Conservation (phyloP, 805 yeast species). For the Starmerella stigmatis region DNA sequence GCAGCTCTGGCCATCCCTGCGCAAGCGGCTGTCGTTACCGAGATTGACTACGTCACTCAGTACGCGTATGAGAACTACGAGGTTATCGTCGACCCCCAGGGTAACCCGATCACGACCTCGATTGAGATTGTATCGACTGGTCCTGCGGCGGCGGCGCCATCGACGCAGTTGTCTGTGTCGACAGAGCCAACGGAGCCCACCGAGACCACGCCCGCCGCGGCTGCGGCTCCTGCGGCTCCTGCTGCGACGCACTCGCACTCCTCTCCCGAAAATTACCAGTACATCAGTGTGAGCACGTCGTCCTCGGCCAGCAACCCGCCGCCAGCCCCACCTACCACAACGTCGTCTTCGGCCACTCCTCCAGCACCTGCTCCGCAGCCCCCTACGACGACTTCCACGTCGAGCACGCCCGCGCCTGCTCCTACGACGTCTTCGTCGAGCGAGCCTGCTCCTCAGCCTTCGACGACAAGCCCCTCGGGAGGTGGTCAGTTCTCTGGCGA, state of each 20-base stretch:
- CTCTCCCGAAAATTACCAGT: background rate
- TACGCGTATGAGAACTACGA: slow-evolving; percentile 21
- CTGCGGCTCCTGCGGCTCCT: background rate
- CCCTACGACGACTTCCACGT: background rate
- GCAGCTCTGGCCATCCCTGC: slow-evolving; percentile 5
- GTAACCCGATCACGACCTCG: slow-evolving; percentile 22
- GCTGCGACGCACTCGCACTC: slow-evolving; percentile 2
- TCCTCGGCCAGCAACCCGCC: slow-evolving; percentile 1
- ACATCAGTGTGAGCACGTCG: background rate
- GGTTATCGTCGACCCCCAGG: slow-evolving; percentile 23
- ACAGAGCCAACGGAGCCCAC: background rate
- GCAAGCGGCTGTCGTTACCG: slow-evolving; percentile 24
- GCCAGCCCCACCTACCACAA: slow-evolving; percentile 4
- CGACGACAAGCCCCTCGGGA: slow-evolving; percentile 10
- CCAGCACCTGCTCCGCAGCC: background rate
- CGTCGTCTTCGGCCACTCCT: background rate
- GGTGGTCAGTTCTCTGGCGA: slow-evolving; percentile 28
- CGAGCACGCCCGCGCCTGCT: background rate
- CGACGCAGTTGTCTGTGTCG: background rate
- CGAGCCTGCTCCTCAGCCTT: slow-evolving; percentile 7
- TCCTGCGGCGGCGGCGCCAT: slow-evolving; percentile 5
- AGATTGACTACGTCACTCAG: slow-evolving; percentile 21
- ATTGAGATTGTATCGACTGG: slow-evolving; percentile 10
- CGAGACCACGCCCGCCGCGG: background rate
- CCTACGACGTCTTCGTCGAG: background rate